phyloP scores from a whole-genome alignment of 2,329 filamentous ascomycete genomes.

The Amauroascus verrucosus region DNA sequence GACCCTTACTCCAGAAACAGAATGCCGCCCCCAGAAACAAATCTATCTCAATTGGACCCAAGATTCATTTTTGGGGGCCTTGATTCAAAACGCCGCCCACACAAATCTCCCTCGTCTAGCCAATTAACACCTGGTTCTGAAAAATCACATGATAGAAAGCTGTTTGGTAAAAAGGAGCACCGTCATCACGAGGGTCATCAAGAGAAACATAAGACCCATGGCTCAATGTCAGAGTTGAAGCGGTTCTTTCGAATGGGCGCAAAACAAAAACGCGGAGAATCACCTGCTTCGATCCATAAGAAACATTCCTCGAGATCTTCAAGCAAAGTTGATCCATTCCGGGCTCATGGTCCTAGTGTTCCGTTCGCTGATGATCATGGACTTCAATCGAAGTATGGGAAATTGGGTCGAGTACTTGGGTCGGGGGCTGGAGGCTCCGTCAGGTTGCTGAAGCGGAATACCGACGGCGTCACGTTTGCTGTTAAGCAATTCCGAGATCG shows the following conservation, averaged over 20 bases:
- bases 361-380: constrained; percentile 94
- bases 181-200: constrained; percentile 41
- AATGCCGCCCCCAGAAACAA: constrained; percentile 58
- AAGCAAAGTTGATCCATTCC: constrained; percentile 45
- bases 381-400: constrained; percentile 82
- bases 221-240: constrained; percentile 90
- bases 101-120: constrained; percentile 27
- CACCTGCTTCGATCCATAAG: constrained; percentile 49
- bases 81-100: constrained; percentile 57
- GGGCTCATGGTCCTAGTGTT: constrained; percentile 44
- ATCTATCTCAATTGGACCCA: constrained; percentile 59
- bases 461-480: constrained; percentile 86
- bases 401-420: constrained; percentile 85
- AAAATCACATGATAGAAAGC: constrained; percentile 41
- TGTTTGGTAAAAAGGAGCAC: constrained; percentile 48
- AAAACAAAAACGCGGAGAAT: constrained; percentile 54
- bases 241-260: constrained; percentile 78
- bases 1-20: constrained; percentile 81
- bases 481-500: constrained; percentile 93
- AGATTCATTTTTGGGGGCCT: constrained; percentile 75
- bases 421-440: constrained; percentile 93
- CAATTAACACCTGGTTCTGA: constrained; percentile 25
- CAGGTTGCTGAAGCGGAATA: constrained; percentile 82
- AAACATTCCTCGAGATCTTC: constrained; percentile 43
- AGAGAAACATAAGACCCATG: constrained; percentile 46